phyloP scores from a whole-genome alignment of 2,329 filamentous ascomycete genomes.

The Colletotrichum echinochloae region DNA sequence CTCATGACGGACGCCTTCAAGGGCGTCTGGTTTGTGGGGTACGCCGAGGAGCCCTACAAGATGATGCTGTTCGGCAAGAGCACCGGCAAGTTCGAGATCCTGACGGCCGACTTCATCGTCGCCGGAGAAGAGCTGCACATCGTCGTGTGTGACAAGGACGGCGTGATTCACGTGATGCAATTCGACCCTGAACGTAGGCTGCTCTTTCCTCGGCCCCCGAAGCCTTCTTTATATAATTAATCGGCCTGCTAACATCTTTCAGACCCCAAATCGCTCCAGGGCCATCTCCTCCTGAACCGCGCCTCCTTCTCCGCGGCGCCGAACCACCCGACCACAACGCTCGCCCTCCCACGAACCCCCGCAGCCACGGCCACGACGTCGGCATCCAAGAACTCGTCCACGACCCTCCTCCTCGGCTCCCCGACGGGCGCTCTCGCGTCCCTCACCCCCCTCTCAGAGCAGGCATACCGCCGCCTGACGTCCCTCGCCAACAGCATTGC shows the following conservation, averaged over 20 bases:
- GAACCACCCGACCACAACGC: slow-evolving; percentile 79
- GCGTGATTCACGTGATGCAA: slow-evolving; percentile 88
- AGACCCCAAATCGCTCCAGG: slow-evolving; percentile 95
- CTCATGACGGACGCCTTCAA: slow-evolving; percentile 92
- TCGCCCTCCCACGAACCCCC: slow-evolving; percentile 76
- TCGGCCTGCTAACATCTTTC: slow-evolving; percentile 44
- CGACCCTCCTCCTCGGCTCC: slow-evolving; percentile 74
- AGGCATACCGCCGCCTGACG: slow-evolving; percentile 84
- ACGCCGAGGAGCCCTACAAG: slow-evolving; percentile 95
- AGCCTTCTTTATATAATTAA: not conserved
- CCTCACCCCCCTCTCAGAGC: slow-evolving; percentile 82
- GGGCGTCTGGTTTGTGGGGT: slow-evolving; percentile 95
- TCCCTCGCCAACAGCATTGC: slow-evolving; percentile 85
- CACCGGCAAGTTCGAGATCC: slow-evolving; percentile 79
- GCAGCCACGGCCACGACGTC: slow-evolving; percentile 45
- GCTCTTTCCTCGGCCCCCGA: slow-evolving; percentile 2
- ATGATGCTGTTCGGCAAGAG: slow-evolving; percentile 95
- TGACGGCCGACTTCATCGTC: slow-evolving; percentile 89
- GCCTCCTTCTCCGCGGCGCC: slow-evolving; percentile 88
- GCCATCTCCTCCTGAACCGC: slow-evolving; percentile 86
- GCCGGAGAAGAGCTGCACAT: slow-evolving; percentile 86
- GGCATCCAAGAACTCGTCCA: slow-evolving; percentile 51
- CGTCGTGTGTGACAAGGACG: slow-evolving; percentile 84
- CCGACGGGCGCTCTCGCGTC: slow-evolving; percentile 81
- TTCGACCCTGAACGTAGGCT: slow-evolving; percentile 92